Conservation (phyloP, 306 rosid genomes). For the Lablab purpureus region DNA sequence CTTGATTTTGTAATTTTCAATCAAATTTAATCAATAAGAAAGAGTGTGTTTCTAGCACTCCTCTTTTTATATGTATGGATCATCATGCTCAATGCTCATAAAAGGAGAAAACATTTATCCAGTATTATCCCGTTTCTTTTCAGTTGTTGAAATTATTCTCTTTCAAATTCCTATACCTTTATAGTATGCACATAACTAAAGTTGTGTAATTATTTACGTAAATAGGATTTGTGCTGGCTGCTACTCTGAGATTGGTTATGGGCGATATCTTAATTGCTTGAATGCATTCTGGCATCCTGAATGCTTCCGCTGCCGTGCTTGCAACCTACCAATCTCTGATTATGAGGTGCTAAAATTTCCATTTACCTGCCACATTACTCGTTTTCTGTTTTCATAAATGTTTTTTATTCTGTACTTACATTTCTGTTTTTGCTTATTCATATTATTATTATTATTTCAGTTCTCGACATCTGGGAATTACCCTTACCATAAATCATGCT, state of each 20-base stretch:
- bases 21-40: no score
- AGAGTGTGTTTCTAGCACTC: no score
- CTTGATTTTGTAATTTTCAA: no score
- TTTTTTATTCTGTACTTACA: not conserved
- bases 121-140: conserved; percentile 24
- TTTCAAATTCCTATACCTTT: conserved; percentile 18
- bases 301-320: conserved; percentile 93
- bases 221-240: conserved; percentile 88
- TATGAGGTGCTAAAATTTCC: conserved; percentile 68
- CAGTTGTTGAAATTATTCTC: conserved; percentile 33
- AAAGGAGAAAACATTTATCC: conserved; percentile 22
- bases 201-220: conserved; percentile 22
- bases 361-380: conserved; percentile 7
- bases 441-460: conserved; percentile 46
- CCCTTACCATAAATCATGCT: conserved; percentile 94
- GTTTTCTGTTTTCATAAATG: conserved; percentile 29
- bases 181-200: conserved; percentile 31
- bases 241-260: conserved; percentile 74
- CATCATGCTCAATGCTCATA: not conserved
- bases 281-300: conserved; percentile 98
- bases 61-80: not conserved
- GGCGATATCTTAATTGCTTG: conserved; percentile 90
- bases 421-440: conserved; percentile 16
- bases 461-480: conserved; percentile 90
- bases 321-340: conserved; percentile 90